These are phyloP conservation scores for Penstemon newberryi DNA, from an alignment of 257 asterid genomes.

Conservation along the genomic window DNA sequence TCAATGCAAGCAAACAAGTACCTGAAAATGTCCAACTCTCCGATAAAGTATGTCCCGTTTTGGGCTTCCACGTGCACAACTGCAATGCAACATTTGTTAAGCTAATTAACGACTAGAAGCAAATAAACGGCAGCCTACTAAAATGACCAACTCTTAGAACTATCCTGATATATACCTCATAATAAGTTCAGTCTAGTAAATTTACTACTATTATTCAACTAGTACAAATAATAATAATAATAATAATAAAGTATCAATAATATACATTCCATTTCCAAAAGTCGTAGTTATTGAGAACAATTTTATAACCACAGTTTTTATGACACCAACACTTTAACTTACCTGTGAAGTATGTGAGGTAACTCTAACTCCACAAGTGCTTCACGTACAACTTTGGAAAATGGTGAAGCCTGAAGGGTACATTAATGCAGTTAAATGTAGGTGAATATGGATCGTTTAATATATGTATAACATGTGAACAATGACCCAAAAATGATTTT, in stretches of 20 bases:
- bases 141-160: too few relatives aligned
- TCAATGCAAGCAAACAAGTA: constrained; percentile 11
- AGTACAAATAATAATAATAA: background rate
- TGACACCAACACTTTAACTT: background rate
- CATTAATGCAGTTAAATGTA: background rate
- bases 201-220: too few relatives aligned
- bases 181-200: too few relatives aligned
- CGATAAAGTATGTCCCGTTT: constrained; percentile 62
- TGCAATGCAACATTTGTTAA: constrained; percentile 32
- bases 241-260: background rate
- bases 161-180: too few relatives aligned
- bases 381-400: constrained; percentile 93
- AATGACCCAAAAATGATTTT: background rate
- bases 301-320: background rate
- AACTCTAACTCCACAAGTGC: constrained; percentile 85
- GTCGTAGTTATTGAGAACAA: background rate
- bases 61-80: constrained; percentile 97
- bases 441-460: background rate
- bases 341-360: constrained; percentile 93
- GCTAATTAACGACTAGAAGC: background rate
- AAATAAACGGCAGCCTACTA: too few relatives aligned
- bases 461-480: background rate
- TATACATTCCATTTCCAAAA: background rate
- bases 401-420: constrained; percentile 74
- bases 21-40: constrained; percentile 89